A percentile compares a stretch with the other conserved stretches of the same genome.
Conservation (phyloP, 352 stramenopile genomes). For the Phytophthora ramorum region DNA sequence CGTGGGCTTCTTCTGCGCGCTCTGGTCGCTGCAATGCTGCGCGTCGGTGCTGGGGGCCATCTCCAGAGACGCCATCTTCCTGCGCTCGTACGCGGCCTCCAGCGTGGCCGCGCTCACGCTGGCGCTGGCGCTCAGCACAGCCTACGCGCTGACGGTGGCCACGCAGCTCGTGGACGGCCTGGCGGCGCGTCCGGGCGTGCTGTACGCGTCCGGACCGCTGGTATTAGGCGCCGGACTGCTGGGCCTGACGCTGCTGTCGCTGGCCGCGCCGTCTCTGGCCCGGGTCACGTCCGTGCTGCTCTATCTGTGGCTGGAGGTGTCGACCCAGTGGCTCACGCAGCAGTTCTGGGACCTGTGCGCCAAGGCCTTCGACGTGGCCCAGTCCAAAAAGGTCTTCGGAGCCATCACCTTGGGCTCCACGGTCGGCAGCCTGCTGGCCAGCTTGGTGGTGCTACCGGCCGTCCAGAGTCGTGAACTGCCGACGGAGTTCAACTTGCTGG, state of each 20-base stretch:
- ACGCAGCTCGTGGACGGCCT: constrained; percentile 47
- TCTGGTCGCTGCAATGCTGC: constrained; percentile 87
- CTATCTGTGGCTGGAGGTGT: constrained; percentile 87
- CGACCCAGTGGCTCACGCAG: constrained; percentile 75
- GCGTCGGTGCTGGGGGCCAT: constrained; percentile 77
- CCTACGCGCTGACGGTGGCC: constrained; percentile 66
- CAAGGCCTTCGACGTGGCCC: constrained; percentile 77
- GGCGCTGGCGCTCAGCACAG: constrained; percentile 73
- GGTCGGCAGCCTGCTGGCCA: constrained; percentile 77
- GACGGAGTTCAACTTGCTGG: constrained; percentile 80
- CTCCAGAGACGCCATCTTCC: constrained; percentile 85
- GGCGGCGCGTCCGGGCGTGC: constrained; percentile 36
- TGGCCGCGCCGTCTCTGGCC: constrained; percentile 51
- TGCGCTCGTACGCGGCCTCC: constrained; percentile 72
- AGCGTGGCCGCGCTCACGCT: constrained; percentile 80
- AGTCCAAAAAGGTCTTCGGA: constrained; percentile 89
- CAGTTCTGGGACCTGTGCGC: constrained; percentile 91
- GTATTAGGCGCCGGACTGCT: constrained; percentile 52
- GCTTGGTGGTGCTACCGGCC: constrained; percentile 69
- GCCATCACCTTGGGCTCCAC: constrained; percentile 89
- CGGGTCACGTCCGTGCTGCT: constrained; percentile 60
- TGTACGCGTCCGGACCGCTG: constrained; percentile 62
- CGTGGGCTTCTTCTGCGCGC: constrained; percentile 83
- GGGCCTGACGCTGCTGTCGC: constrained; percentile 55
- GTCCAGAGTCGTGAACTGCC: constrained; percentile 59